These are phyloP conservation scores for Aspergillus floridensis DNA, from an alignment of 2,329 filamentous ascomycete genomes.

Conservation along the genomic window DNA sequence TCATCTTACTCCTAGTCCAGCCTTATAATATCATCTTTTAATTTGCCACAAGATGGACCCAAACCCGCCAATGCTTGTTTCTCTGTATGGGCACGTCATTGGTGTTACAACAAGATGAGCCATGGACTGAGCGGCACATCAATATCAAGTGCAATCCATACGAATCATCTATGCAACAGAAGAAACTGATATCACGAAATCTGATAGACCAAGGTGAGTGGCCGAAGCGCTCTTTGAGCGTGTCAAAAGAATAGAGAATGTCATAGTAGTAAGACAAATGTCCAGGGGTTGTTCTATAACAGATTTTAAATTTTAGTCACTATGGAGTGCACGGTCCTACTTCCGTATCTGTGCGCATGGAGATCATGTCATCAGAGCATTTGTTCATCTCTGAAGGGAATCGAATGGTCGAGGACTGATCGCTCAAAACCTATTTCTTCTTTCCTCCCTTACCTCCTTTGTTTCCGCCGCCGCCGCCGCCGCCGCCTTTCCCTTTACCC, in stretches of 20 bases:
- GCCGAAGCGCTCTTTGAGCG: too few species aligned
- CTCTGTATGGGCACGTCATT: background rate
- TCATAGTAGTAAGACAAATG: background rate
- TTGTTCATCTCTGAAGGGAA: background rate
- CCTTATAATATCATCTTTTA: background rate
- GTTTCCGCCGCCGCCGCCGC: constrained; percentile 26
- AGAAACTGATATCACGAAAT: too few species aligned
- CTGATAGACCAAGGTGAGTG: too few species aligned
- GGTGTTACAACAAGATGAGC: background rate
- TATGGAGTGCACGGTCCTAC: background rate
- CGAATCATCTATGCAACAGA: too few species aligned
- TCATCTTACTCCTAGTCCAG: background rate
- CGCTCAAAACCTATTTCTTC: constrained; percentile 33
- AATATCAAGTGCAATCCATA: too few species aligned
- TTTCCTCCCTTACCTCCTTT: constrained; percentile 39
- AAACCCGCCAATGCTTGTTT: background rate
- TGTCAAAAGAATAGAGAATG: background rate
- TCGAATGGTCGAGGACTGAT: background rate
- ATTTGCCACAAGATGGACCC: background rate
- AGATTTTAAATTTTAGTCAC: background rate
- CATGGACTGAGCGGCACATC: too few species aligned
- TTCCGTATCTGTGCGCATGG: background rate
- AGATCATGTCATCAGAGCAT: background rate
- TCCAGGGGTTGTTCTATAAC: background rate
- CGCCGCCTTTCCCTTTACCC: constrained; percentile 41